phyloP scores from a whole-genome alignment of 2,329 filamentous ascomycete species.

The Camptophora hylomeconis region DNA sequence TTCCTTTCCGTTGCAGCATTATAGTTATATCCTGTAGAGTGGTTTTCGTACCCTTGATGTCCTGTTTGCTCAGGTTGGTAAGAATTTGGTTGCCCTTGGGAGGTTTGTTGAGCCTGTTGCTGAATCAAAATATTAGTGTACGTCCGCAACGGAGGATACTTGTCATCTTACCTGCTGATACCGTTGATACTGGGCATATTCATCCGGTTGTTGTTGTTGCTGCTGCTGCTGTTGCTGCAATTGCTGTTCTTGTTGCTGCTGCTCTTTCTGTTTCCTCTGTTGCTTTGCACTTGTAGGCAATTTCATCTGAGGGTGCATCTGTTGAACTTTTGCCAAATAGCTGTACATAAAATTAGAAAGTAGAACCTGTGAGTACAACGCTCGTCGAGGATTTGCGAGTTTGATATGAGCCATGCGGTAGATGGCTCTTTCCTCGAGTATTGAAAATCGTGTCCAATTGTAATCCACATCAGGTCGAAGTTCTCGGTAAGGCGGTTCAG shows the following conservation, averaged over 20 bases:
- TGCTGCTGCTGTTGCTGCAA: constrained; percentile 14
- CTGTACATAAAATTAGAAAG: constrained; percentile 99
- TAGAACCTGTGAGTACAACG: constrained; percentile 85
- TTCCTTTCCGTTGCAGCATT: too few species aligned
- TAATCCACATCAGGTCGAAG: constrained; percentile 85
- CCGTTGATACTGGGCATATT: constrained; percentile 32
- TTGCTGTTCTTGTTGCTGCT: constrained; percentile 14
- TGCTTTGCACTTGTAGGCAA: constrained; percentile 69
- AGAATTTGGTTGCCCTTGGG: constrained; percentile 15
- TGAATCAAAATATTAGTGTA: too few species aligned
- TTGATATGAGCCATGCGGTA: constrained; percentile 99
- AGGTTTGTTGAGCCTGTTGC: constrained; percentile 22
- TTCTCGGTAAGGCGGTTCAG: constrained; percentile 61
- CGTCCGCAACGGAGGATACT: constrained; percentile 4
- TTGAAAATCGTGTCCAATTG: constrained; percentile 88
- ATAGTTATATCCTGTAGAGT: too few species aligned
- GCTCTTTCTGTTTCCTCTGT: constrained; percentile 33
- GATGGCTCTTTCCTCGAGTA: constrained; percentile 89
- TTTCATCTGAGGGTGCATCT: constrained; percentile 94
- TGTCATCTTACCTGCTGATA: constrained; percentile 31
- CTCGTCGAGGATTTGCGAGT: constrained; percentile 86
- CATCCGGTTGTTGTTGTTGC: constrained; percentile 26
- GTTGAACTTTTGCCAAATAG: constrained; percentile 94
- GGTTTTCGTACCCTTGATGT: too few species aligned
- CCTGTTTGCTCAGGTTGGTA: constrained; percentile 10